A percentile compares a stretch with the other conserved stretches of the same genome.
Conservation (phyloP, 176 grass and related monocot genomes). For the Ensete ventricosum region DNA sequence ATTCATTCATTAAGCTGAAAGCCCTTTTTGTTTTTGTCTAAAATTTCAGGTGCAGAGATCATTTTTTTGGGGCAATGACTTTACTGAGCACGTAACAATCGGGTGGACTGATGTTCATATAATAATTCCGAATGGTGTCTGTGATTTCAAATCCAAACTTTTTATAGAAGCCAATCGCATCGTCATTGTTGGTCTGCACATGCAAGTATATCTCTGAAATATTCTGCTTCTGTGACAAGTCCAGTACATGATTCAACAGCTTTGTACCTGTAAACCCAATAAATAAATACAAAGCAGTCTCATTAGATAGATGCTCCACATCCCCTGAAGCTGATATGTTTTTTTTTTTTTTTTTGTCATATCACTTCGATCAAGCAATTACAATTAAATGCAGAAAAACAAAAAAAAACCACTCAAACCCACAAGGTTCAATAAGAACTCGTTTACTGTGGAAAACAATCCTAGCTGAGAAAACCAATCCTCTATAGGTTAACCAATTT, state of each 20-base stretch:
- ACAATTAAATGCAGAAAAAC: too few species aligned
- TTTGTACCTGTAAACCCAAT: conserved; percentile 59
- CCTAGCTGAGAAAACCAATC: too few species aligned
- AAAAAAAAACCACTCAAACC: too few species aligned
- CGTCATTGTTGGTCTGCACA: conserved; percentile 93
- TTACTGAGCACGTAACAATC: conserved; percentile 91
- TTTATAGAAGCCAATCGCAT: conserved; percentile 85
- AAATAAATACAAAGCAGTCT: conserved; percentile 10
- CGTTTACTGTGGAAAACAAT: too few species aligned
- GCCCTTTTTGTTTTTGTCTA: background rate
- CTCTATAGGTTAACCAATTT: too few species aligned
- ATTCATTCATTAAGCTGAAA: background rate
- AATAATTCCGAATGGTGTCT: conserved; percentile 89
- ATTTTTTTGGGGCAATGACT: conserved; percentile 68
- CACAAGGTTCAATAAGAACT: too few species aligned
- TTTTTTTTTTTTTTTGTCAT: background rate
- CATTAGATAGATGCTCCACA: background rate
- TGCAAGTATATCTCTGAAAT: conserved; percentile 85
- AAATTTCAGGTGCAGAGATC: conserved; percentile 6
- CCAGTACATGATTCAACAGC: conserved; percentile 64
- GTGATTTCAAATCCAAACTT: conserved; percentile 98
- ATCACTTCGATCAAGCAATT: background rate
- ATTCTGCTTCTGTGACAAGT: conserved; percentile 74
- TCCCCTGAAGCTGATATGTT: background rate
- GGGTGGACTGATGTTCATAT: conserved; percentile 83